Evolutionary conservation across 2,329 filamentous ascomycete species (phyloP), one percentile per base, ranked within the genome.

Genomic region (Epichloe baconii): DNA sequence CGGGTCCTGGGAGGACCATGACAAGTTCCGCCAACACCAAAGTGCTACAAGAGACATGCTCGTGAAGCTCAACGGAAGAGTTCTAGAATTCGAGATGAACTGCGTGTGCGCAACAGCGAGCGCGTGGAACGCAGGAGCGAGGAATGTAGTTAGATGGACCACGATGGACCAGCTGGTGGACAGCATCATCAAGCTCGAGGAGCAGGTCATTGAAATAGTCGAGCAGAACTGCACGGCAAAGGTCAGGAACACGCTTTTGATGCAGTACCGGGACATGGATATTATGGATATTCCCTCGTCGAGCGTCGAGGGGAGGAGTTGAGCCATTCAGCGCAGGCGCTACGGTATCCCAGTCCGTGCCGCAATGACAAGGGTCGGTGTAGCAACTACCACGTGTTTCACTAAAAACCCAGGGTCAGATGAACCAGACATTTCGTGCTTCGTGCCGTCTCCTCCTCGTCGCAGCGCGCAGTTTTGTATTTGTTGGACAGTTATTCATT

Each of bases 51-150:
- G 55, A 3, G 62, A 62, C 10, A 52, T 52, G 8, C 51, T 68
- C 10, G 21, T 62, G 1, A 54, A 55, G 4, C 54, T 68, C 5
- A 67, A 65, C 54, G 60, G 64, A 19, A 58, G 55, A 14, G 58
- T 68, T 4, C 59, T 69, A 26, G 67, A 69, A 51, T 64, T 66
- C 49, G 66, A 69, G 56, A 69, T 69, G 67, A 68, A 68, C 49
- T 65, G 63, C 56, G 63, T 69, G 10, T 69, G 66, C 52, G 67
- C 67, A 5, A 58, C 66, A 15, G 66, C 66, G 3, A 66, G 64
- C 52, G 59, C 62, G 11, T 68, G 66, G 65, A 68, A 68, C 46
- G 57, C 61, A 26, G 65, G 61, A 0, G 66, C 65, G 3, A 65
- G 64, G 50, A 67, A 68, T 41, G 63, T 67, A 10, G 65, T 69